These are phyloP conservation scores for Alternaria incomplexa DNA, from an alignment of 2,329 filamentous ascomycete species.

Conservation along the genomic window DNA sequence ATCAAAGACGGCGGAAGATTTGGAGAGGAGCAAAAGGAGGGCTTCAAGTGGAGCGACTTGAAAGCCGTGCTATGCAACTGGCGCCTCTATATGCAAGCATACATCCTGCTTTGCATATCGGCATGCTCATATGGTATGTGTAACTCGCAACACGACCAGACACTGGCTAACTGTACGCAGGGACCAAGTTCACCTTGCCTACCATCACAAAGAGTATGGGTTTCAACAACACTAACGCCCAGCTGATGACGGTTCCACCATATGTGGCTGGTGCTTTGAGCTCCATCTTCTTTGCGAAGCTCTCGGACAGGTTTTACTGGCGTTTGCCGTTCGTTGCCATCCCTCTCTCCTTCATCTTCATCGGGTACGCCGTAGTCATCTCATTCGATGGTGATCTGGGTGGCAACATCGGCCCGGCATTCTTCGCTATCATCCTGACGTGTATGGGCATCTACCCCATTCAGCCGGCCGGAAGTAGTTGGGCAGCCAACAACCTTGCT, in stretches of 20 bases:
- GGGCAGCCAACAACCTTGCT: conserved; percentile 40
- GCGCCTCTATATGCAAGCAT: conserved; percentile 39
- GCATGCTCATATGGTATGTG: conserved; percentile 35
- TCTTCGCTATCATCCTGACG: conserved; percentile 55
- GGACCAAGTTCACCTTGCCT: conserved; percentile 18
- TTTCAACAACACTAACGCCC: conserved; percentile 37
- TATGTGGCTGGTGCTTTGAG: conserved; percentile 34
- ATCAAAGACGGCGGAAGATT: conserved; percentile 30
- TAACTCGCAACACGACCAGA: no score
- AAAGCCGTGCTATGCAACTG: conserved; percentile 36
- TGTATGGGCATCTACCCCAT: conserved; percentile 49
- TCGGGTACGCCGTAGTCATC: conserved; percentile 43
- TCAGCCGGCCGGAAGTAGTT: conserved; percentile 38
- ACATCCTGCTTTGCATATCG: conserved; percentile 32
- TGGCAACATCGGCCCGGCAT: conserved; percentile 51
- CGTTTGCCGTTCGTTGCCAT: conserved; percentile 31
- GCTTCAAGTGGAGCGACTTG: conserved; percentile 30
- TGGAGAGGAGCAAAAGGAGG: conserved; percentile 21
- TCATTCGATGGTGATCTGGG: conserved; percentile 50
- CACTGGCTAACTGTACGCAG: background rate
- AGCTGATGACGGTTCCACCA: conserved; percentile 38
- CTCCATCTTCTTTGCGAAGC: conserved; percentile 28
- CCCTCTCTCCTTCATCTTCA: conserved; percentile 43
- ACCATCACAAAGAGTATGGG: conserved; percentile 38
- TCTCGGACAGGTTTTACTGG: conserved; percentile 32